Evolutionary conservation across 345 rosid genomes (phyloP).

Genomic region (Aethionema arabicum): DNA sequence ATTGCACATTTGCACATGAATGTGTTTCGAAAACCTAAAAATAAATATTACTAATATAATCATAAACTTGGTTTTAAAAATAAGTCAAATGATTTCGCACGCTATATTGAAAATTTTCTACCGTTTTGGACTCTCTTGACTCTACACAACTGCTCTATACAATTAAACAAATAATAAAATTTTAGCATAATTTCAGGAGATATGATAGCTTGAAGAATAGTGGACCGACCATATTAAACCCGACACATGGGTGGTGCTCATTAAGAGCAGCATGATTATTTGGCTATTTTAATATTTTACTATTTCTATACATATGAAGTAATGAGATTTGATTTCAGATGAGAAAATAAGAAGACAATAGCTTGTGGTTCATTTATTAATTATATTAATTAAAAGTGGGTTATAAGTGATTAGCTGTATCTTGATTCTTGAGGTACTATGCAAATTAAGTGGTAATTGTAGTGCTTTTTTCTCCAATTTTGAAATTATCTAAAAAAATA

Average conservation of each 20-base stretch:
- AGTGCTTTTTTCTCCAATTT: no score
- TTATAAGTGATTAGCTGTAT: no score
- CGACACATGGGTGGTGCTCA: slow-evolving; percentile 17
- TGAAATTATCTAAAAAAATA: no score
- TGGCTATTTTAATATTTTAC: neutral
- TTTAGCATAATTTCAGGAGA: slow-evolving; percentile 5
- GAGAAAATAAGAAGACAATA: no score
- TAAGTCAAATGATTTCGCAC: neutral
- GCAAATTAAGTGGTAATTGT: no score
- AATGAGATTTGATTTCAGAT: no score
- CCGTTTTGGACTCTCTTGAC: slow-evolving; percentile 12
- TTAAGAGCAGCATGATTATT: neutral
- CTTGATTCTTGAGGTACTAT: no score
- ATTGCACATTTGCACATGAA: slow-evolving; percentile 1
- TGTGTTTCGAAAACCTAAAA: slow-evolving; percentile 17
- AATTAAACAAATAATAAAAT: neutral
- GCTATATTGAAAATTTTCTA: neutral
- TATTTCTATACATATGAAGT: no score
- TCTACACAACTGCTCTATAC: no score
- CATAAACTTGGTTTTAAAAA: neutral
- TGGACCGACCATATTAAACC: slow-evolving; percentile 15
- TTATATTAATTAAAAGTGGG: no score
- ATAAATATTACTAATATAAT: neutral
- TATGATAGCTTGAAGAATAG: slow-evolving; percentile 1
- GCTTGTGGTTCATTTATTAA: no score